A percentile compares a stretch with the other conserved stretches of the same genome.
phyloP scores from a whole-genome alignment of 1,284 basidiomycete species.

The Ustilago tritici region DNA sequence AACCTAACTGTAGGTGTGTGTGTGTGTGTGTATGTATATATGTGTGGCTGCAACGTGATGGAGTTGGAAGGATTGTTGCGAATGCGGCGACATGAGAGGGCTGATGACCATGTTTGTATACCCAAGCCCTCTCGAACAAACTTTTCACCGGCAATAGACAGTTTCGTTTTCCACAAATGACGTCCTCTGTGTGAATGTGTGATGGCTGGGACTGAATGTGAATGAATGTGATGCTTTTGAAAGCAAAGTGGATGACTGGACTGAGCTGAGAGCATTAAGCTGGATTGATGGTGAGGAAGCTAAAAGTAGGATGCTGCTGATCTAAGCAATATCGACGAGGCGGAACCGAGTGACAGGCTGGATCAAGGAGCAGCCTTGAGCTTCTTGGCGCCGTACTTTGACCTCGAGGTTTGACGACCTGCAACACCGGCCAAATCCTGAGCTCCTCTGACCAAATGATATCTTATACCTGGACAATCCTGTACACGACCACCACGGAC shows the following conservation, averaged over 20 bases:
- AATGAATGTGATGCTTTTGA: neutral
- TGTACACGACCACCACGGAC: constrained; percentile 94
- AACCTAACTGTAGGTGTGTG: neutral
- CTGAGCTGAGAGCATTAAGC: neutral
- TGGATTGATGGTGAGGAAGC: neutral
- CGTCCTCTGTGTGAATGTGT: neutral
- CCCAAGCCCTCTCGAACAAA: neutral
- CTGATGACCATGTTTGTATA: constrained; percentile 1
- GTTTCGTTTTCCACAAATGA: neutral
- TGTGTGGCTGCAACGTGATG: neutral
- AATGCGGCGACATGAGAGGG: neutral
- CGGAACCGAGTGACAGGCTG: neutral
- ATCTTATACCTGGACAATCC: constrained; percentile 82
- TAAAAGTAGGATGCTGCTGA: constrained; percentile 17
- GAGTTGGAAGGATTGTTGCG: neutral
- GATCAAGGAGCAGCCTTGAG: constrained; percentile 73
- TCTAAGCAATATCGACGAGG: no score
- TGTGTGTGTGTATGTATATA: no score
- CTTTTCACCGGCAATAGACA: neutral
- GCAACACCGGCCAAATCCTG: constrained; percentile 92
- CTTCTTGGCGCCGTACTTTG: constrained; percentile 95
- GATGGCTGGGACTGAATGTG: no score
- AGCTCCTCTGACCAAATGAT: constrained; percentile 93
- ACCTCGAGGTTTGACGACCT: constrained; percentile 82
- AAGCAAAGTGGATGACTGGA: neutral